These are phyloP conservation scores for Peronosclerospora sorghi DNA, from an alignment of 352 stramenopile genomes.

Conservation along the genomic window DNA sequence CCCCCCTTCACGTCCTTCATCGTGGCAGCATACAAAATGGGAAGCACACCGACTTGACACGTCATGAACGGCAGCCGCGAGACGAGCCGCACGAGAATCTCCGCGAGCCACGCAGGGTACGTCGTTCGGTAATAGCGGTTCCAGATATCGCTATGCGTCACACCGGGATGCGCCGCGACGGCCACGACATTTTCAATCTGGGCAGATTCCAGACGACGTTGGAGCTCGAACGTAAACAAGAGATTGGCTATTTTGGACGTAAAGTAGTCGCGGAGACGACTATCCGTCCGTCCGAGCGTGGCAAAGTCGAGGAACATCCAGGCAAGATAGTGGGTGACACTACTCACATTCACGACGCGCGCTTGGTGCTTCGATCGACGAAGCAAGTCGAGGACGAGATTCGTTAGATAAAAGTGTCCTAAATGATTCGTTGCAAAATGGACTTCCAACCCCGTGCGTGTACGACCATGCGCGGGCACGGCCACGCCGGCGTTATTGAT, in stretches of 20 bases:
- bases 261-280: slow-evolving; percentile 32
- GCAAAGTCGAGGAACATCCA: slow-evolving; percentile 26
- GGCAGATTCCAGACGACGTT: slow-evolving; percentile 20
- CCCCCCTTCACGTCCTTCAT: slow-evolving; percentile 14
- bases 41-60: slow-evolving; percentile 28
- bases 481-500: slow-evolving; percentile 50
- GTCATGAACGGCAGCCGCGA: slow-evolving; percentile 37
- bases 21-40: slow-evolving; percentile 45
- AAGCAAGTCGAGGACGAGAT: slow-evolving; percentile 18
- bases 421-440: slow-evolving; percentile 54
- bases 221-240: slow-evolving; percentile 54
- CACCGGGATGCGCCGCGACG: slow-evolving; percentile 39
- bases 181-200: slow-evolving; percentile 30
- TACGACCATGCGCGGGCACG: slow-evolving; percentile 14
- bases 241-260: slow-evolving; percentile 49
- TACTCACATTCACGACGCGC: background rate
- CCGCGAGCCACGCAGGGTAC: slow-evolving; percentile 24
- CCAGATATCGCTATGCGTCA: slow-evolving; percentile 44
- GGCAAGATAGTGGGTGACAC: slow-evolving; percentile 7
- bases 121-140: slow-evolving; percentile 30
- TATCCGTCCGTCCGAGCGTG: slow-evolving; percentile 26
- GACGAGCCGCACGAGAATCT: slow-evolving; percentile 27
- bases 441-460: slow-evolving; percentile 24
- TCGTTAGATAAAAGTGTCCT: slow-evolving; percentile 38
- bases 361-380: background rate